Evolutionary conservation across 805 yeast species (phyloP).

Genomic region (Yarrowia phangngaensis): DNA sequence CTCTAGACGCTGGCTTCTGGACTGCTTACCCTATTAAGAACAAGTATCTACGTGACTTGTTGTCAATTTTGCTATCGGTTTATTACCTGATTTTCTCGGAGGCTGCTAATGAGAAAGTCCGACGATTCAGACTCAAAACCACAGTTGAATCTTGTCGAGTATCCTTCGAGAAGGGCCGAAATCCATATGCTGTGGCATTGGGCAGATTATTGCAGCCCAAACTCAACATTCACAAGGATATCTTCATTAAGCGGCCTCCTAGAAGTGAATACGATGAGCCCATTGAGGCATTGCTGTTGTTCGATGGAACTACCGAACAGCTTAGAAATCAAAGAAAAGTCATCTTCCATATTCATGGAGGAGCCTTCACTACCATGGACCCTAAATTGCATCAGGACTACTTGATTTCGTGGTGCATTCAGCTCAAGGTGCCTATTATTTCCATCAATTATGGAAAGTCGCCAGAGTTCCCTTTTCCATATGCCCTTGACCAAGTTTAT

Average conservation of each 20-base stretch:
- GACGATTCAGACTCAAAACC: slow-evolving; percentile 33
- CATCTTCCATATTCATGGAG: slow-evolving; percentile 35
- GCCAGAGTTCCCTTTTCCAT: slow-evolving; percentile 51
- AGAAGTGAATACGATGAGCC: slow-evolving; percentile 30
- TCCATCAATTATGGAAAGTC: slow-evolving; percentile 51
- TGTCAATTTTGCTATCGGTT: slow-evolving; percentile 32
- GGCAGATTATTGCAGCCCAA: slow-evolving; percentile 30
- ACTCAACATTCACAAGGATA: slow-evolving; percentile 26
- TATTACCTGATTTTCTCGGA: slow-evolving; percentile 37
- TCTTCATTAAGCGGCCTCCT: slow-evolving; percentile 33
- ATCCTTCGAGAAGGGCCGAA: slow-evolving; percentile 36
- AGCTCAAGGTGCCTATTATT: slow-evolving; percentile 32
- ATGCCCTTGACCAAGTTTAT: slow-evolving; percentile 42
- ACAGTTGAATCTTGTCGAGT: slow-evolving; percentile 35
- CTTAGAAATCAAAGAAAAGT: slow-evolving; percentile 31
- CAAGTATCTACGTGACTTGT: slow-evolving; percentile 32
- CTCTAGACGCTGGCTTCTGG: slow-evolving; percentile 39
- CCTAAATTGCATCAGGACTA: slow-evolving; percentile 35
- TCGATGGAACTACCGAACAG: slow-evolving; percentile 34
- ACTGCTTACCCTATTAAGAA: slow-evolving; percentile 36
- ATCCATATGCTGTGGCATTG: slow-evolving; percentile 32
- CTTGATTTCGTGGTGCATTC: slow-evolving; percentile 30
- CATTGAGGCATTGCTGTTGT: slow-evolving; percentile 32
- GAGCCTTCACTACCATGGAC: slow-evolving; percentile 36
- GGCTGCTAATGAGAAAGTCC: slow-evolving; percentile 36